Evolutionary conservation across 2,329 filamentous ascomycete genomes (phyloP), one percentile per base, ranked within the genome.

Genomic region (Emergomyces africanus): DNA sequence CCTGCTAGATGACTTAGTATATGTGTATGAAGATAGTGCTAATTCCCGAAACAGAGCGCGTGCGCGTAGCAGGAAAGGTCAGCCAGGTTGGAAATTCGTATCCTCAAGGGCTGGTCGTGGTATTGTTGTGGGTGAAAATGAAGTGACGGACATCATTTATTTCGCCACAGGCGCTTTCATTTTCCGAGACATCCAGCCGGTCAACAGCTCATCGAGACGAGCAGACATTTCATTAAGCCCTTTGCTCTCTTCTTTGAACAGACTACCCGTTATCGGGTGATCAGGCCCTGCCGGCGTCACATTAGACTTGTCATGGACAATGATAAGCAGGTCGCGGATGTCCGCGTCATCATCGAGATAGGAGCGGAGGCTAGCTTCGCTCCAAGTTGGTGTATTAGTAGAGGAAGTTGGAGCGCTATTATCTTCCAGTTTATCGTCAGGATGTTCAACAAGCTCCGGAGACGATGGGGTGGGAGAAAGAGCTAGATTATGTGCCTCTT

Each of bases 311-410:
- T 97, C 91, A 69, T 96, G 91, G 33, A 99, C 90, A 61, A 99
- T 88, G 42, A 91, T 82, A 57, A 97, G 80, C 70, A 97, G 82
- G 70, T 99, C 92, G 56, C 89, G 84, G 65, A 99, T 90, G 63
- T 96, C 90, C 39, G 86, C 85, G 61, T 89, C 85, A 65, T 94
- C 90, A 65, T 97, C 92, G 67, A 97, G 87, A 74, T 96, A 99
- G 15, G 88, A 86, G 61, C 90, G 84, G 33, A 99, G 81, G 66
- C 85, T 89, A 59, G 84, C 80, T 71, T 97, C 92, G 62, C 90
- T 92, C 94, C 94, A 99, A 0, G 84, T 83, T 30, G 85, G 80
- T 18, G 68, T 67, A 33, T 81, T 77, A 28, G 81, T 79, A 33
- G 82, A 79, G 4, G 78, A 80, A 25, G 82, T 81, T 41, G 81